A percentile compares a stretch with the other conserved stretches of the same genome.
phyloP scores from a whole-genome alignment of 2,329 filamentous ascomycete genomes.

The Meredithiella fracta region DNA sequence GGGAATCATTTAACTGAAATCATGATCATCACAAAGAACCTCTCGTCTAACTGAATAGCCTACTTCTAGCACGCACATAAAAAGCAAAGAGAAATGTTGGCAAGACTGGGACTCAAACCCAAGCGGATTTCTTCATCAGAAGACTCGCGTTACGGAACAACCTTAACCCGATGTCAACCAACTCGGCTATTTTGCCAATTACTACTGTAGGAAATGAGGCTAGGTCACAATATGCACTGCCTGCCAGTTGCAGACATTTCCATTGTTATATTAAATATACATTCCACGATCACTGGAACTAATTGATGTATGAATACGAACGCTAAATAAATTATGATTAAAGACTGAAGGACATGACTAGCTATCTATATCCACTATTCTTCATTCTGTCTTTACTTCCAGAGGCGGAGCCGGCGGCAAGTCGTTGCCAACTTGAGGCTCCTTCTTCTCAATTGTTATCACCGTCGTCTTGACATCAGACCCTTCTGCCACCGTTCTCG shows the following conservation, averaged over 20 bases:
- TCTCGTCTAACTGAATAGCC: too few relatives aligned
- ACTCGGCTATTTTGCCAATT: constrained; percentile 22
- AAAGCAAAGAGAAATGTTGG: constrained; percentile 6
- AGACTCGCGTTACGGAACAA: constrained; percentile 15
- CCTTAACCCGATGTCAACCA: constrained; percentile 24
- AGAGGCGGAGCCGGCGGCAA: background rate
- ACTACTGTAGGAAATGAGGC: too few relatives aligned
- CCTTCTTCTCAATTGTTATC: background rate
- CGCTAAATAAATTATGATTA: too few relatives aligned
- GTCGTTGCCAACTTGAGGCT: background rate
- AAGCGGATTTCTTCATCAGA: constrained; percentile 14
- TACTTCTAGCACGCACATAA: background rate
- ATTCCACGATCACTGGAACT: too few relatives aligned
- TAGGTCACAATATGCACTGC: too few relatives aligned
- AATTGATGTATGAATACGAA: too few relatives aligned
- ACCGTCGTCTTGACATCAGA: background rate
- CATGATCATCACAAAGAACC: too few relatives aligned
- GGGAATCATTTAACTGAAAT: too few relatives aligned
- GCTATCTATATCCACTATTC: background rate
- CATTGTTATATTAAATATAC: too few relatives aligned
- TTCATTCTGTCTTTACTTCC: background rate
- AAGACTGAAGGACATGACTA: too few relatives aligned
- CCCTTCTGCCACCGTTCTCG: constrained; percentile 17
- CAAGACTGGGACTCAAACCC: constrained; percentile 15
- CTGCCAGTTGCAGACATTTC: too few relatives aligned